phyloP scores from a whole-genome alignment of 345 rosid species.

The Noccaea bulbosa region DNA sequence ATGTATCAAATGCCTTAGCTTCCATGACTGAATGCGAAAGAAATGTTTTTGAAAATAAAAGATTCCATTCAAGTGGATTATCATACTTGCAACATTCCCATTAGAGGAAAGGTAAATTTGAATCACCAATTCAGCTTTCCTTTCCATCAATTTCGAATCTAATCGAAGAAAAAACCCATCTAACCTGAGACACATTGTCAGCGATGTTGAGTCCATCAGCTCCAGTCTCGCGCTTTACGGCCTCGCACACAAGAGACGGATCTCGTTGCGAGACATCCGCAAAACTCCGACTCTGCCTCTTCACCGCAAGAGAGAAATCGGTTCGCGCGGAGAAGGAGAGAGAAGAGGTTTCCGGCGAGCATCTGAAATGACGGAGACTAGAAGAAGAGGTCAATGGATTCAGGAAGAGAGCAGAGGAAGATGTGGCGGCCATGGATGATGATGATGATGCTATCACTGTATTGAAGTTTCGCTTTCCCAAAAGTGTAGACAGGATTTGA shows the following conservation, averaged over 20 bases:
- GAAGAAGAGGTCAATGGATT: conserved; percentile 55
- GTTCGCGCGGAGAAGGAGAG: conserved; percentile 33
- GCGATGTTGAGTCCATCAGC: conserved; percentile 84
- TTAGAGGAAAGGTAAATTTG: background rate
- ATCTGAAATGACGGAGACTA: conserved; percentile 43
- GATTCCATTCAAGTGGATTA: background rate
- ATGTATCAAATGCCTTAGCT: background rate
- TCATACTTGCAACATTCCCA: conserved; percentile 12
- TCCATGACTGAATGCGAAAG: background rate
- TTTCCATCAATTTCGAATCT: background rate
- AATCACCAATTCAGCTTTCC: conserved; percentile 11
- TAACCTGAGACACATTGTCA: conserved; percentile 78
- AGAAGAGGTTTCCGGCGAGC: conserved; percentile 33
- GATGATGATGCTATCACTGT: background rate
- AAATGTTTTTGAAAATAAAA: background rate
- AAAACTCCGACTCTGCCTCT: conserved; percentile 34
- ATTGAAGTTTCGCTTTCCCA: conserved; percentile 19
- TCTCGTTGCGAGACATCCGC: conserved; percentile 38
- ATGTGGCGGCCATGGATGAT: conserved; percentile 37
- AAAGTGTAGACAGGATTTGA: conserved; percentile 19
- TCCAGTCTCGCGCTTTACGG: conserved; percentile 59
- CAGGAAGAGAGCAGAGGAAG: conserved; percentile 46
- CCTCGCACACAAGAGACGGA: conserved; percentile 63
- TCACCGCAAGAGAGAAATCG: conserved; percentile 31
- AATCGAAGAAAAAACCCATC: conserved; percentile 6